Base-by-base conservation (phyloP, 208 protist genomes). In the Leptomonas seymouri region DNA sequence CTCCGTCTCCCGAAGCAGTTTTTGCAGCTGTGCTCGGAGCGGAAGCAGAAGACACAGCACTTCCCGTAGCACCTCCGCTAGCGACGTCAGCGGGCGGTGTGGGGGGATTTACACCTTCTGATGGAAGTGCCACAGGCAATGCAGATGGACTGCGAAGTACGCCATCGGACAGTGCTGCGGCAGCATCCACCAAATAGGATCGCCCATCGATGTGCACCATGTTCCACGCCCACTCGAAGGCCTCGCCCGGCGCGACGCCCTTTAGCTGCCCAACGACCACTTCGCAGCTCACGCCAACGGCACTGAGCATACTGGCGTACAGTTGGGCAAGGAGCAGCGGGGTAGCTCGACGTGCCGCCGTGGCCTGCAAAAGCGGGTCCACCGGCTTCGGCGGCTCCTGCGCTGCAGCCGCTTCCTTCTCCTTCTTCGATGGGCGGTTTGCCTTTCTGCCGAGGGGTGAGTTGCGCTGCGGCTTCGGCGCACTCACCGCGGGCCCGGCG, bases 211-310 rank as follows among this genome's bases (percentile, higher is more conserved):
- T 69, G 6, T 48, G 28, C 42, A 96, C 86, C 14, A 81, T 55
- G 51, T 96, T 96, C 90, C 90, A 96, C 27, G 61, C 59, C 90
- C 90, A 96, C 42, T 81, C 71, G 21, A 88, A 53, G 36, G 68
- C 16, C 67, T 93, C 87, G 46, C 82, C 81, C 9, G 84, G 64
- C 0, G 71, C 74, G 23, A 72, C 57, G 12, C 87, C 85, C 39
- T 91, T 86, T 3, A 93, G 12, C 67, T 61, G 71, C 1, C 91
- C 91, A 0, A 55, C 62, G 31, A 96, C 87, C 14, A 93, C 85
- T 3, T 81, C 79, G 49, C 69, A 71, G 23, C 41, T 41, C 31
- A 96, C 59, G 0, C 80, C 76, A 9, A 82, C 77, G 28, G 50
- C 36, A 23, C 61, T 34, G 20, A 93, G 78, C 80, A 93, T 87